Conservation (phyloP, 345 rosid species). For the Gossypium mustelinum region DNA sequence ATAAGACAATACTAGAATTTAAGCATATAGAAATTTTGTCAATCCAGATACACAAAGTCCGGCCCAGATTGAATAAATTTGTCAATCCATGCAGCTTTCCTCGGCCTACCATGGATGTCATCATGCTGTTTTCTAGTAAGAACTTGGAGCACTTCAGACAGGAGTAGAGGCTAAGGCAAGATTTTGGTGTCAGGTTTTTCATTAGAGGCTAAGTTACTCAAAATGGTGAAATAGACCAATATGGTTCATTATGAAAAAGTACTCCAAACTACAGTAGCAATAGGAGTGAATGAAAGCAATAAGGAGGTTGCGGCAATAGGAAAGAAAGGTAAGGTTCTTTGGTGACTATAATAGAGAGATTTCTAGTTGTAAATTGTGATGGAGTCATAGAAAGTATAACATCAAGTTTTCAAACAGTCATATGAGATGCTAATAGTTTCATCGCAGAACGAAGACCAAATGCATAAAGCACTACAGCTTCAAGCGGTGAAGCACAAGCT, state of each 20-base stretch:
- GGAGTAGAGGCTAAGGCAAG: background rate
- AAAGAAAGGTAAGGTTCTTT: background rate
- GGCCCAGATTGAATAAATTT: background rate
- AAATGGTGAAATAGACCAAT: background rate
- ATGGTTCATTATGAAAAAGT: background rate
- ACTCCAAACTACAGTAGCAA: background rate
- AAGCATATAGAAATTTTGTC: background rate
- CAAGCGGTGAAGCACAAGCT: background rate
- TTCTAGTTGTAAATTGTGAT: background rate
- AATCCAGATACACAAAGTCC: background rate
- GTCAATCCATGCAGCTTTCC: background rate
- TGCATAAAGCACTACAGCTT: background rate
- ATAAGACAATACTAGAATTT: background rate
- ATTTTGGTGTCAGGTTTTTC: background rate
- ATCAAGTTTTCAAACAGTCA: background rate
- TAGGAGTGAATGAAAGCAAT: background rate
- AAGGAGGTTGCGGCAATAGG: background rate
- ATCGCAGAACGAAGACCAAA: background rate
- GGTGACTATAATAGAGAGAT: background rate
- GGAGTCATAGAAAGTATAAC: background rate
- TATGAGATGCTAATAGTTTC: background rate
- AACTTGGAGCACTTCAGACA: background rate
- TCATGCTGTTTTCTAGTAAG: background rate
- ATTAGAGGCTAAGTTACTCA: background rate
- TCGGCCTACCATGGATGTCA: background rate